These are phyloP conservation scores for Candolleomyces aberdarensis DNA, from an alignment of 768 basidiomycete species.

Conservation along the genomic window DNA sequence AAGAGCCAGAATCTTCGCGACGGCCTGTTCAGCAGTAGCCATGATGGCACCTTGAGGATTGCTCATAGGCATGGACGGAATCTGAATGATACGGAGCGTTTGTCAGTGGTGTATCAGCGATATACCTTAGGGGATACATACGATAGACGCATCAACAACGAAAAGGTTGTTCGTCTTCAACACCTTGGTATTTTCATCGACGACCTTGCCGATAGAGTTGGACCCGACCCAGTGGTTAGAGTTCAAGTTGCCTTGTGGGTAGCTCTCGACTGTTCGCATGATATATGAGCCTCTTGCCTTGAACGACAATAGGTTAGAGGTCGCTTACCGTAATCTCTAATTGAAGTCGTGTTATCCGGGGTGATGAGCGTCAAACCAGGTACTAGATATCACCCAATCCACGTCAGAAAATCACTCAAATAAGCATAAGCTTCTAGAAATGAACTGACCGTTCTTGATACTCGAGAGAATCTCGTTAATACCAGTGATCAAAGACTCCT, in stretches of 20 bases:
- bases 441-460: conserved; percentile 37
- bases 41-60: conserved; percentile 58
- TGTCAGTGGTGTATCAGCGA: no score
- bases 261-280: conserved; percentile 32
- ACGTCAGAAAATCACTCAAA: background rate
- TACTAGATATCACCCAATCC: conserved; percentile 28
- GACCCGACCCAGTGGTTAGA: conserved; percentile 69
- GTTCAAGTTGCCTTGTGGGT: conserved; percentile 39
- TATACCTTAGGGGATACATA: conserved; percentile 13
- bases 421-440: background rate
- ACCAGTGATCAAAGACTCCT: conserved; percentile 45
- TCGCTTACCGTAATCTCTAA: conserved; percentile 46
- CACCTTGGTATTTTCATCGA: conserved; percentile 58
- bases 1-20: conserved; percentile 52
- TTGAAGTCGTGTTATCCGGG: conserved; percentile 56
- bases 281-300: background rate
- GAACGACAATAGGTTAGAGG: background rate
- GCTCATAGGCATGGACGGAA: conserved; percentile 53
- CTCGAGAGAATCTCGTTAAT: conserved; percentile 46
- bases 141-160: conserved; percentile 46
- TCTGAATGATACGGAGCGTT: conserved; percentile 18
- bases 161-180: conserved; percentile 48
- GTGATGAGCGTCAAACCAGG: conserved; percentile 53
- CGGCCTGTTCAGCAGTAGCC: conserved; percentile 57
- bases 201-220: conserved; percentile 49